These are phyloP conservation scores for Fusarium annulatum DNA, from an alignment of 2,329 filamentous ascomycete genomes.

Conservation along the genomic window DNA sequence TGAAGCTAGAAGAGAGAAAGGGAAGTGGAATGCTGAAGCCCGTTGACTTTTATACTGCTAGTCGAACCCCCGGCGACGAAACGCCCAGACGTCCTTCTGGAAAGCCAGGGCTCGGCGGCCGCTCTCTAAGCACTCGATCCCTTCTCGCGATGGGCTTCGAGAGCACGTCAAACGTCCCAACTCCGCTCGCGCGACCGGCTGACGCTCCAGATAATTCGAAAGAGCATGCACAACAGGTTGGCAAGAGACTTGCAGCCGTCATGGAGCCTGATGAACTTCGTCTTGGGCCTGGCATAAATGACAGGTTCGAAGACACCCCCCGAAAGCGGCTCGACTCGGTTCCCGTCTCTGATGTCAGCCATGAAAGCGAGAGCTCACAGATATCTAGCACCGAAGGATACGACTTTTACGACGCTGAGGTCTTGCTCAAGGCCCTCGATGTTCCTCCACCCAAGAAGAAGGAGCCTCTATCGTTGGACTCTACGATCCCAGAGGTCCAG, in stretches of 20 bases:
- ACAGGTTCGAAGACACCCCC: slow-evolving; percentile 49
- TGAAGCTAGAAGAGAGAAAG: slow-evolving; percentile 48
- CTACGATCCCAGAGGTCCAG: slow-evolving; percentile 41
- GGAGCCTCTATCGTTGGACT: slow-evolving; percentile 48
- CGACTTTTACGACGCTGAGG: slow-evolving; percentile 73
- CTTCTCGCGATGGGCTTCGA: slow-evolving; percentile 67
- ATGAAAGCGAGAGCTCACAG: slow-evolving; percentile 60
- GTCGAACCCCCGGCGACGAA: slow-evolving; percentile 50
- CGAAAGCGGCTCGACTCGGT: slow-evolving; percentile 62
- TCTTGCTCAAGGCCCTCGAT: slow-evolving; percentile 62
- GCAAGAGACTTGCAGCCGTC: slow-evolving; percentile 59
- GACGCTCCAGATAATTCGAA: slow-evolving; percentile 48
- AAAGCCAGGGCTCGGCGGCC: slow-evolving; percentile 46
- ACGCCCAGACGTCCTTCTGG: slow-evolving; percentile 51
- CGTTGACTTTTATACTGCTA: slow-evolving; percentile 40
- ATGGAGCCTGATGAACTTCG: slow-evolving; percentile 62
- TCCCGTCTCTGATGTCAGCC: slow-evolving; percentile 62
- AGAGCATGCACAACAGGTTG: slow-evolving; percentile 46
- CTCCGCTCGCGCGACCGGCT: slow-evolving; percentile 66
- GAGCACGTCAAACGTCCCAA: slow-evolving; percentile 71
- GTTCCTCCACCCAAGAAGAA: slow-evolving; percentile 59
- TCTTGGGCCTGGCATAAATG: slow-evolving; percentile 60
- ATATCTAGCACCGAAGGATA: slow-evolving; percentile 70
- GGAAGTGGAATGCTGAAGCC: slow-evolving; percentile 42
- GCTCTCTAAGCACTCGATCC: slow-evolving; percentile 54